Conservation (phyloP, 2,329 filamentous ascomycete genomes). For the Coniochaeta ligniaria region DNA sequence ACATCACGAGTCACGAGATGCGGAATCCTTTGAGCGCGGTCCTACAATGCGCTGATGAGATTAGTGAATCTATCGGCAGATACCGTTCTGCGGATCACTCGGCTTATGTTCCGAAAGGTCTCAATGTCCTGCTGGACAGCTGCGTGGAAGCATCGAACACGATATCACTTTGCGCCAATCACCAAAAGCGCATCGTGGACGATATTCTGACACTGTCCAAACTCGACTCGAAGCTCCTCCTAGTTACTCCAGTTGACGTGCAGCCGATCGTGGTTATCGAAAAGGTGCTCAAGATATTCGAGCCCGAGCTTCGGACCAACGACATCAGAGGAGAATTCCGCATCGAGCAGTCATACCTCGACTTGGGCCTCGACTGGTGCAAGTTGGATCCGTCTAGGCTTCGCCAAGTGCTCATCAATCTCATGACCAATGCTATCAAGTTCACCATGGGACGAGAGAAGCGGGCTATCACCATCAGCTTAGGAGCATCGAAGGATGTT, state of each 20-base stretch:
- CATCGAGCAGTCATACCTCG: conserved; percentile 60
- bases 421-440: conserved; percentile 62
- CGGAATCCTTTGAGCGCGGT: conserved; percentile 70
- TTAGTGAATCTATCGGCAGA: conserved; percentile 41
- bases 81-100: conserved; percentile 25
- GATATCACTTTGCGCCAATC: conserved; percentile 71
- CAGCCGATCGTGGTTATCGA: conserved; percentile 60
- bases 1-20: conserved; percentile 71
- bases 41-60: conserved; percentile 70
- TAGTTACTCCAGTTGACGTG: conserved; percentile 62
- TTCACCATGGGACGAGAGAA: conserved; percentile 55
- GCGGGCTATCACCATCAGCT: conserved; percentile 53
- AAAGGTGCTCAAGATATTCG: conserved; percentile 68
- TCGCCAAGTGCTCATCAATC: conserved; percentile 68
- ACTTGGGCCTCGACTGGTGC: conserved; percentile 62
- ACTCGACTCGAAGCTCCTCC: conserved; percentile 66
- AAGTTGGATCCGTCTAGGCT: conserved; percentile 69
- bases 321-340: conserved; percentile 64
- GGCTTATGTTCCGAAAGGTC: conserved; percentile 23
- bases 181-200: conserved; percentile 71
- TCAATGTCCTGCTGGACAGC: conserved; percentile 42
- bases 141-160: conserved; percentile 73
- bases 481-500: conserved; percentile 54
- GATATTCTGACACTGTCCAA: conserved; percentile 68
- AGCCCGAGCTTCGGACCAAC: conserved; percentile 64